These are phyloP conservation scores for Pneumocystis carinii DNA, from an alignment of 1,139 yeast species.

Conservation along the genomic window DNA sequence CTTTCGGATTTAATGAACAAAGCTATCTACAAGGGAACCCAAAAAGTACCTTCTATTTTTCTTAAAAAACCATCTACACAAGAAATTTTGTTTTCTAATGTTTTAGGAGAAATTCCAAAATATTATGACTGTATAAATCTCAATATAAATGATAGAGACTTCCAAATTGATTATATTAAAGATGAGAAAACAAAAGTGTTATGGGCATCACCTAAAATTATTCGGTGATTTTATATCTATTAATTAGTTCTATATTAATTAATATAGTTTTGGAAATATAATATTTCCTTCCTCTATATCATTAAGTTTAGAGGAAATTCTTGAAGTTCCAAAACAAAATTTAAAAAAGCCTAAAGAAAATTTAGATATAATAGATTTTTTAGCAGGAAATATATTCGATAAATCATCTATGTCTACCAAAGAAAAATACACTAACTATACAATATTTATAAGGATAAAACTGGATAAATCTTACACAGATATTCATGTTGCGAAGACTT, in stretches of 20 bases:
- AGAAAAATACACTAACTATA: not conserved
- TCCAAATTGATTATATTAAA: not conserved
- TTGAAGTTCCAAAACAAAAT: not conserved
- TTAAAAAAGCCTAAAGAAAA: not conserved
- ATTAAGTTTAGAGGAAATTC: not conserved
- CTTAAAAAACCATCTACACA: not conserved
- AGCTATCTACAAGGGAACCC: conserved; percentile 8
- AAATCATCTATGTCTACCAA: not conserved
- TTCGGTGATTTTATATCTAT: not conserved
- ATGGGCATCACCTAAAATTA: not conserved
- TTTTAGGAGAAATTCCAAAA: not conserved
- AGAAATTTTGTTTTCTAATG: not conserved
- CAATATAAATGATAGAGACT: not conserved
- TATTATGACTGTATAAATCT: not conserved
- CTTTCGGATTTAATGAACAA: conserved; percentile 6
- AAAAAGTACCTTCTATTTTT: conserved; percentile 6
- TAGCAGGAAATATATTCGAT: not conserved
- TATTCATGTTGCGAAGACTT: not conserved
- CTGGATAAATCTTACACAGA: not conserved
- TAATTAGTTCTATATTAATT: not conserved
- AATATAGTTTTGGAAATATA: not conserved
- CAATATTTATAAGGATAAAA: not conserved
- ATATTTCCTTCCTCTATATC: not conserved
- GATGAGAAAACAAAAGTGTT: not conserved
- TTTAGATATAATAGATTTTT: not conserved